phyloP scores from a whole-genome alignment of 2,329 filamentous ascomycete genomes.

The Colletotrichum truncatum region DNA sequence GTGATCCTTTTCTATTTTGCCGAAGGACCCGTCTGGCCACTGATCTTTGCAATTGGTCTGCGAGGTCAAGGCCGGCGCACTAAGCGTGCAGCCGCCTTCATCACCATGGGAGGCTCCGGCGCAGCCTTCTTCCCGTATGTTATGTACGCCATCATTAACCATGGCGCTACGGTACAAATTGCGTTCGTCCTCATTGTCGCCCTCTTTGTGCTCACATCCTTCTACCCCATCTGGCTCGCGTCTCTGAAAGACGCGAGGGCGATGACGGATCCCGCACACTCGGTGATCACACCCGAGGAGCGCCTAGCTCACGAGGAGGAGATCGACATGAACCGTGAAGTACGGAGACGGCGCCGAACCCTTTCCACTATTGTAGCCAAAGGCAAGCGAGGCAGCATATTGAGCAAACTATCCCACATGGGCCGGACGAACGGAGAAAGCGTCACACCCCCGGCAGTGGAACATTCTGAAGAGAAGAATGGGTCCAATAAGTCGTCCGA shows the following conservation, averaged over 20 bases:
- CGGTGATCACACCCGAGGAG: constrained; percentile 20
- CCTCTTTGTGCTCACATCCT: constrained; percentile 54
- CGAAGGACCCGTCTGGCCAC: constrained; percentile 84
- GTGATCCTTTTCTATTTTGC: constrained; percentile 80
- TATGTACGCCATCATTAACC: constrained; percentile 72
- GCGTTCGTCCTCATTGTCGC: constrained; percentile 72
- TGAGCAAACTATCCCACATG: constrained; percentile 24
- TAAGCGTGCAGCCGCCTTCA: constrained; percentile 79
- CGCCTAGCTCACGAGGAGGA: constrained; percentile 20
- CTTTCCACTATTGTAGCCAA: constrained; percentile 17
- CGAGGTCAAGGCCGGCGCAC: constrained; percentile 83
- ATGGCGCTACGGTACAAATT: constrained; percentile 67
- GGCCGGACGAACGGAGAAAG: constrained; percentile 24
- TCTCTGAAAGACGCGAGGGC: constrained; percentile 55
- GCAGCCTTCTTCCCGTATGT: constrained; percentile 80
- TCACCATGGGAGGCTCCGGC: constrained; percentile 80
- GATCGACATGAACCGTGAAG: constrained; percentile 19
- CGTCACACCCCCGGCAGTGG: constrained; percentile 19
- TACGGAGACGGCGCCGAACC: constrained; percentile 11
- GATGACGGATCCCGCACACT: constrained; percentile 49
- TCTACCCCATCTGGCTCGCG: constrained; percentile 60
- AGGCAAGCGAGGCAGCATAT: constrained; percentile 19
- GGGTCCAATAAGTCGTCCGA: constrained; percentile 21
- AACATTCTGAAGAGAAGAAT: constrained; percentile 26
- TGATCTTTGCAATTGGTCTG: constrained; percentile 82